phyloP scores from a whole-genome alignment of 495 filamentous ascomycete species.

The Xylaria curta region DNA sequence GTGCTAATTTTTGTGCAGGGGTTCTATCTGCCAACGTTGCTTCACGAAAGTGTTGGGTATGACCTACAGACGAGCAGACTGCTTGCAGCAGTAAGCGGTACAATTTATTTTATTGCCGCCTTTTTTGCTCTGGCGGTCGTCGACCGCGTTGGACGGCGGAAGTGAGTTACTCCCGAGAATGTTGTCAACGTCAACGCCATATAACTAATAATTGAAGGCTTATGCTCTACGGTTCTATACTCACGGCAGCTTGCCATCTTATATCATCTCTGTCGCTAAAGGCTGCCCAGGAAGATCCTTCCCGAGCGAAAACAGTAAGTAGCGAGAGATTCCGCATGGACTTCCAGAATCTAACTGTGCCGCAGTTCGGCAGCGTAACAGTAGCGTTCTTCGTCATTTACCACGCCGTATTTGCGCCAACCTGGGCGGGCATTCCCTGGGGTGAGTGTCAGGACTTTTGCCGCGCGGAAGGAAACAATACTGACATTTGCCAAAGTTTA shows the following conservation, averaged over 20 bases:
- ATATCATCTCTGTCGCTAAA: conserved; percentile 40
- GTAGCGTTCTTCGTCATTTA: conserved; percentile 45
- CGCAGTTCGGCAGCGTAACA: conserved; percentile 37
- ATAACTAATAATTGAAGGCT: conserved; percentile 21
- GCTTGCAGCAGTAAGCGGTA: conserved; percentile 39
- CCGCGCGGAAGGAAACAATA: too few species aligned
- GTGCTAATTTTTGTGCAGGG: conserved; percentile 27
- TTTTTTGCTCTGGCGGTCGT: conserved; percentile 38
- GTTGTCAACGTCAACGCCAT: background rate
- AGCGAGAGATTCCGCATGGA: background rate
- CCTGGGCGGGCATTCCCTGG: conserved; percentile 41
- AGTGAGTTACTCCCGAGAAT: conserved; percentile 24
- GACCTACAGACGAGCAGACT: conserved; percentile 37
- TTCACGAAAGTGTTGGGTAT: conserved; percentile 38
- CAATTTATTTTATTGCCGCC: conserved; percentile 40
- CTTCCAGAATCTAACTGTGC: conserved; percentile 7
- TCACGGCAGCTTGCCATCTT: conserved; percentile 38
- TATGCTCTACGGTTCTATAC: conserved; percentile 35
- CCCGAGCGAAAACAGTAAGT: conserved; percentile 33
- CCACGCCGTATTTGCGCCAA: conserved; percentile 41
- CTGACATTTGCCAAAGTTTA: conserved; percentile 31
- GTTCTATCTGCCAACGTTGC: conserved; percentile 41
- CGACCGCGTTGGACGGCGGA: conserved; percentile 40
- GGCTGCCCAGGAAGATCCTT: conserved; percentile 29
- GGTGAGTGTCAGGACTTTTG: too few species aligned